Percentiles rank a stretch among this genome's conserved stretches.
phyloP scores from a whole-genome alignment of 495 filamentous ascomycete genomes.

The Eremomyces bilateralis region DNA sequence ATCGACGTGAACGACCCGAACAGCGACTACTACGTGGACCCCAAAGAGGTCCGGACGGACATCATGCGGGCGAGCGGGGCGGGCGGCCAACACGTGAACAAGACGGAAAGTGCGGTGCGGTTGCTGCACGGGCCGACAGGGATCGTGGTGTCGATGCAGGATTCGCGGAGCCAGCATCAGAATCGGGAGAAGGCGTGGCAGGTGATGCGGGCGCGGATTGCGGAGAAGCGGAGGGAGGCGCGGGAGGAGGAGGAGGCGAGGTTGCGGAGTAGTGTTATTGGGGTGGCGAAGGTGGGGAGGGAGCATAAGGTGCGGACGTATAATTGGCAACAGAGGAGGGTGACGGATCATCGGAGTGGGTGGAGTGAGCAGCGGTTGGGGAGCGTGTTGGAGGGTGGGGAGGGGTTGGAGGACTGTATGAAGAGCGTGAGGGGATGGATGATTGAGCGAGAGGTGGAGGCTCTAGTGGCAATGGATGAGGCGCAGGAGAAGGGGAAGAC shows the following conservation, averaged over 20 bases:
- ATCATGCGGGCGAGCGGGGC: slow-evolving; percentile 83
- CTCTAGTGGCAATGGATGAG: slow-evolving; percentile 23
- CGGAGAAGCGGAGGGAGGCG: slow-evolving; percentile 57
- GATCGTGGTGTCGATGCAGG: slow-evolving; percentile 74
- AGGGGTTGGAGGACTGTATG: slow-evolving; percentile 47
- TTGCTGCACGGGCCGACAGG: slow-evolving; percentile 81
- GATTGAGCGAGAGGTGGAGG: slow-evolving; percentile 51
- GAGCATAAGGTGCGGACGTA: slow-evolving; percentile 92
- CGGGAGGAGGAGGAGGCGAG: slow-evolving; percentile 61
- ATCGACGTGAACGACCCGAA: slow-evolving; percentile 56
- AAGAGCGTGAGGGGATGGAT: slow-evolving; percentile 67
- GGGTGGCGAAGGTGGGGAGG: slow-evolving; percentile 59
- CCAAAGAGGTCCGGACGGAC: slow-evolving; percentile 65
- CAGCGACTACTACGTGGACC: slow-evolving; percentile 76
- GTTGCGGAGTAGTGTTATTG: slow-evolving; percentile 51
- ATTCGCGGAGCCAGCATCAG: slow-evolving; percentile 69
- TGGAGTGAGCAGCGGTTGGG: slow-evolving; percentile 63
- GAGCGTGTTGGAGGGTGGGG: slow-evolving; percentile 40
- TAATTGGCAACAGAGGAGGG: slow-evolving; percentile 79
- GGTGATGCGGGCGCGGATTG: slow-evolving; percentile 60
- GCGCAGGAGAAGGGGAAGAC: slow-evolving; percentile 3
- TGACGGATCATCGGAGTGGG: slow-evolving; percentile 83
- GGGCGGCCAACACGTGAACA: slow-evolving; percentile 95
- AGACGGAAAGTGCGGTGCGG: slow-evolving; percentile 85
- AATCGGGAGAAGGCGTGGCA: slow-evolving; percentile 79